A percentile compares a stretch with the other conserved stretches of the same genome.
Conservation (phyloP, 345 rosid genomes). For the Lepidium didymum region DNA sequence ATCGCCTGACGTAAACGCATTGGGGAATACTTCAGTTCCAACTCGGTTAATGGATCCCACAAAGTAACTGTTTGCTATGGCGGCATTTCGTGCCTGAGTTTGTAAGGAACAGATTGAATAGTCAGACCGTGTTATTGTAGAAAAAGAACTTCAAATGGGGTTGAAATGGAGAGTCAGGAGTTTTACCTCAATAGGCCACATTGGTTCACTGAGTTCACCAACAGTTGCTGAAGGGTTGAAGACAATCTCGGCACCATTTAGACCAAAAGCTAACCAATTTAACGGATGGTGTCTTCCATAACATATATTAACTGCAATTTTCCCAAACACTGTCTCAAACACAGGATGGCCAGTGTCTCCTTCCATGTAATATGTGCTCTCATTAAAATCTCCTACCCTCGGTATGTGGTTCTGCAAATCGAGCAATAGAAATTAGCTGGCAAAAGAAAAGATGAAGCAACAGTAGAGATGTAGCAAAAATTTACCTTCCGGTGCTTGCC, state of each 20-base stretch:
- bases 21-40: slow-evolving; percentile 90
- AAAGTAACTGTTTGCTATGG: slow-evolving; percentile 88
- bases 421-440: slow-evolving; percentile 3
- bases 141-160: not conserved
- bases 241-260: slow-evolving; percentile 97
- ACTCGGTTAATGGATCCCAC: slow-evolving; percentile 96
- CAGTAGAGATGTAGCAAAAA: not conserved
- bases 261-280: slow-evolving; percentile 94
- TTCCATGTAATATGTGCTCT: slow-evolving; percentile 98
- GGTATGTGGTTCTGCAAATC: slow-evolving; percentile 87
- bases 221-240: slow-evolving; percentile 99
- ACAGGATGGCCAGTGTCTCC: slow-evolving; percentile 96
- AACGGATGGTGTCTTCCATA: slow-evolving; percentile 96
- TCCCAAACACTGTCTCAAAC: slow-evolving; percentile 85
- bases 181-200: slow-evolving; percentile 97
- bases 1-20: slow-evolving; percentile 90
- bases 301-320: slow-evolving; percentile 83
- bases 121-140: not conserved
- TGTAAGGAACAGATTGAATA: not conserved
- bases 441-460: not conserved
- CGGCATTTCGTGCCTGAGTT: slow-evolving; percentile 85
- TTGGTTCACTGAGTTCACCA: slow-evolving; percentile 95
- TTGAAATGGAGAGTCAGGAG: not conserved
- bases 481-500: slow-evolving; percentile 94
- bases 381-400: slow-evolving; percentile 94